These are phyloP conservation scores for Yarrowia sp. DNA, from an alignment of 805 yeast genomes.

Conservation along the genomic window DNA sequence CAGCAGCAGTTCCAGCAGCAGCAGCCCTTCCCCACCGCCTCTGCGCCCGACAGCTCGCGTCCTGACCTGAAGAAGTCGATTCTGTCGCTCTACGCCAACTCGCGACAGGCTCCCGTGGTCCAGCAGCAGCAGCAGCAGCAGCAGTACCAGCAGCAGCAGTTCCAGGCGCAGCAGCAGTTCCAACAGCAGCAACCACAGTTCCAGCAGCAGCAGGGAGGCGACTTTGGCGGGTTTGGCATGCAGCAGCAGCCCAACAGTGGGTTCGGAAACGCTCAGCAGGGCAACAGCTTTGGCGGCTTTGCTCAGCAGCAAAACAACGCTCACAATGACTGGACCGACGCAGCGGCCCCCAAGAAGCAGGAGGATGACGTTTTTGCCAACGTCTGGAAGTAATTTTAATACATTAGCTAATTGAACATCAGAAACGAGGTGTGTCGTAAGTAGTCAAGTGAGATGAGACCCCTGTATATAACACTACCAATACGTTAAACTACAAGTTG, in stretches of 20 bases:
- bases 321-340: constrained; percentile 14
- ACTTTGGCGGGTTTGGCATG: constrained; percentile 14
- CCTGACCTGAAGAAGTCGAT: constrained; percentile 92
- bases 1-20: constrained; percentile 31
- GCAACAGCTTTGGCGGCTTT: constrained; percentile 12
- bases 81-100: constrained; percentile 71
- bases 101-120: constrained; percentile 20
- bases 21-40: constrained; percentile 29
- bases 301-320: constrained; percentile 1
- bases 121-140: constrained; percentile 25
- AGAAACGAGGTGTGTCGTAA: too few species aligned
- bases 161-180: constrained; percentile 1
- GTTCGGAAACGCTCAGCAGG: background rate
- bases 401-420: constrained; percentile 7
- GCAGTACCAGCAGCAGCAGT: constrained; percentile 9
- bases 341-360: constrained; percentile 28
- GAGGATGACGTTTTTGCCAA: constrained; percentile 42
- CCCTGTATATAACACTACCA: too few species aligned
- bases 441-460: too few species aligned
- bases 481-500: too few species aligned
- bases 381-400: constrained; percentile 39
- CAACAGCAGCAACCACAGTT: constrained; percentile 10
- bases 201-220: constrained; percentile 24
- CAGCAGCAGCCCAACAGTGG: constrained; percentile 8
- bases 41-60: constrained; percentile 43